Evolutionary conservation across 139 green algal genomes (phyloP).

Genomic region (Diplosphaera chodatii): DNA sequence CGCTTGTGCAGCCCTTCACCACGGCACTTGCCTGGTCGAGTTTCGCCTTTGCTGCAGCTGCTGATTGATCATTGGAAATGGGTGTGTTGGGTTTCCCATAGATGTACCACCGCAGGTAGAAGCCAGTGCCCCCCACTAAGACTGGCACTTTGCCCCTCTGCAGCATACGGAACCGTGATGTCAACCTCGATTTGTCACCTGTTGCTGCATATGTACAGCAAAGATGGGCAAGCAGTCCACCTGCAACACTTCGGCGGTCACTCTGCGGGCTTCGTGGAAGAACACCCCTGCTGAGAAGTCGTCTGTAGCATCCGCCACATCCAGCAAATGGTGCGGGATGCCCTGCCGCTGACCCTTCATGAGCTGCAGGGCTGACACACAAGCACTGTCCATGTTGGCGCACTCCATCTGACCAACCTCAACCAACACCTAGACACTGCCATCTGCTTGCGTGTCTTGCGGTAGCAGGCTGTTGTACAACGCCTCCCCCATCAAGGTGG

Average conservation of each 20-base stretch:
- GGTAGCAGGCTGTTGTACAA: no score
- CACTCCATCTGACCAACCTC: no score
- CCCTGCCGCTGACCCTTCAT: conserved; percentile 39
- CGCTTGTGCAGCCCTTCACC: no score
- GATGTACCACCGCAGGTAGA: conserved; percentile 90
- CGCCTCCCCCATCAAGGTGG: not conserved
- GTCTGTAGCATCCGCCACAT: conserved; percentile 60
- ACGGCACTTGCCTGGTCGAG: conserved; percentile 18
- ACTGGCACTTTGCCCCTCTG: conserved; percentile 74
- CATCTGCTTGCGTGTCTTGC: no score
- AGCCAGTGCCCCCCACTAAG: conserved; percentile 87
- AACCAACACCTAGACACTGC: no score
- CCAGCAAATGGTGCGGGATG: conserved; percentile 89
- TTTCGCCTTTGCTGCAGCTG: conserved; percentile 20
- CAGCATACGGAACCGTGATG: no score
- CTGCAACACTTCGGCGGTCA: conserved; percentile 64
- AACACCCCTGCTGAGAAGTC: conserved; percentile 90
- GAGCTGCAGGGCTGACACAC: no score
- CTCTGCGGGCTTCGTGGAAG: conserved; percentile 46
- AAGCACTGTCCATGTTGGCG: no score
- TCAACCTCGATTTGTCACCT: no score
- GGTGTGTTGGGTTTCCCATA: conserved; percentile 66
- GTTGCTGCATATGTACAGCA: no score
- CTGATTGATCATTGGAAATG: conserved; percentile 15
- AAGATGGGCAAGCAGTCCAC: conserved; percentile 15